A percentile compares a stretch with the other conserved stretches of the same genome.
Evolutionary conservation across 129 eudicot genomes (phyloP).

Genomic region (Centaurea solstitialis): DNA sequence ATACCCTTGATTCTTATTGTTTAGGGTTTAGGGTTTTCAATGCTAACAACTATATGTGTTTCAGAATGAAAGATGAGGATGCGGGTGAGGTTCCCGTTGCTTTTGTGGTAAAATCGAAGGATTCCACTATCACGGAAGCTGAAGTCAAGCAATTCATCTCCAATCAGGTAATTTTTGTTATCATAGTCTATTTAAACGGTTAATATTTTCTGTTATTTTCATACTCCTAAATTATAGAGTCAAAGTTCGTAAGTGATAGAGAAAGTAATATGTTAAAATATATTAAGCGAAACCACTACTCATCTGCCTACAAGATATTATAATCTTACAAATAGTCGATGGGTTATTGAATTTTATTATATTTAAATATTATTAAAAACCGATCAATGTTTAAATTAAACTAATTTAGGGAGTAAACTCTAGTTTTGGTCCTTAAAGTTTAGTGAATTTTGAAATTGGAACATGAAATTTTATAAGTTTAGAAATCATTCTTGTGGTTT

Average conservation of each 20-base stretch:
- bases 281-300: not conserved
- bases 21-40: not conserved
- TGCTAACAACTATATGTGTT: not conserved
- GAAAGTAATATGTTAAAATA: not conserved
- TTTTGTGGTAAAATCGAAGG: constrained; percentile 72
- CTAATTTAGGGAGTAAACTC: not conserved
- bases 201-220: too few relatives aligned
- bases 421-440: too few relatives aligned
- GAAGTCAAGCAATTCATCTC: constrained; percentile 74
- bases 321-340: not conserved
- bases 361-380: too few relatives aligned
- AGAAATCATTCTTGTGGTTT: too few relatives aligned
- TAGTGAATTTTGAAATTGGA: too few relatives aligned
- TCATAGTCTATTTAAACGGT: not conserved
- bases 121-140: constrained; percentile 60
- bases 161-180: constrained; percentile 58
- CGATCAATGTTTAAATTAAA: too few relatives aligned
- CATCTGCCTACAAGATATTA: not conserved
- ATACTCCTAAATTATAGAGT: too few relatives aligned
- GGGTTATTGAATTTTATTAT: not conserved
- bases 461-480: too few relatives aligned
- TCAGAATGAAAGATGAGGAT: constrained; percentile 73
- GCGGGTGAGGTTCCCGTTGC: constrained; percentile 98
- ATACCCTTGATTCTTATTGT: not conserved
- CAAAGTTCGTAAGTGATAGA: too few relatives aligned